Percentiles rank a stretch among this genome's conserved stretches.
Conservation (phyloP, 257 asterid species). For the Parsonsia alboflavescens region DNA sequence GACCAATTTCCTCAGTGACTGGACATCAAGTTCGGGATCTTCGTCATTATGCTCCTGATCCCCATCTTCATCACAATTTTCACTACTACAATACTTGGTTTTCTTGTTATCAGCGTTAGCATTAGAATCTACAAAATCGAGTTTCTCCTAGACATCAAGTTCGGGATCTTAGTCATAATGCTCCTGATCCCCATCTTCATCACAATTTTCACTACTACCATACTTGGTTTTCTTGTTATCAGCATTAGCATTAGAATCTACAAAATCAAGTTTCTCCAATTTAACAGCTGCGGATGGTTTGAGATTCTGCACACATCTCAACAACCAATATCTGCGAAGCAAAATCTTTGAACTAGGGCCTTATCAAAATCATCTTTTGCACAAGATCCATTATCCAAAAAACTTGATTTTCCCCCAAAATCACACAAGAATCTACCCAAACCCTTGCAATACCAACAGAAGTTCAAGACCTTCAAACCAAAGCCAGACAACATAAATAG, state of each 20-base stretch:
- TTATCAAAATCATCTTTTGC: slow-evolving; percentile 25
- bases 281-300: slow-evolving; percentile 14
- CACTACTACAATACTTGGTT: no score
- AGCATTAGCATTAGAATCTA: slow-evolving; percentile 13
- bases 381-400: slow-evolving; percentile 25
- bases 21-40: no score
- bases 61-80: no score
- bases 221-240: neutral
- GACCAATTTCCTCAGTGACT: slow-evolving; percentile 48
- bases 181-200: slow-evolving; percentile 18
- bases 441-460: slow-evolving; percentile 28
- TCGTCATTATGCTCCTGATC: no score
- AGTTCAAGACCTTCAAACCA: slow-evolving; percentile 40
- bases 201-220: neutral
- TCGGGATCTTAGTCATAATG: slow-evolving; percentile 29
- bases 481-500: slow-evolving; percentile 41
- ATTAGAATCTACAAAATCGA: no score
- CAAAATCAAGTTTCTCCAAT: slow-evolving; percentile 16
- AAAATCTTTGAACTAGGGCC: slow-evolving; percentile 15
- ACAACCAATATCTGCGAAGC: slow-evolving; percentile 7
- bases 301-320: slow-evolving; percentile 13
- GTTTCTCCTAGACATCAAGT: slow-evolving; percentile 33
- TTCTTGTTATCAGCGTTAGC: no score
- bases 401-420: slow-evolving; percentile 31
- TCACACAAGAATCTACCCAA: slow-evolving; percentile 21